phyloP scores from a whole-genome alignment of 179 eudicot species.

The Amaranthus tricolor region DNA sequence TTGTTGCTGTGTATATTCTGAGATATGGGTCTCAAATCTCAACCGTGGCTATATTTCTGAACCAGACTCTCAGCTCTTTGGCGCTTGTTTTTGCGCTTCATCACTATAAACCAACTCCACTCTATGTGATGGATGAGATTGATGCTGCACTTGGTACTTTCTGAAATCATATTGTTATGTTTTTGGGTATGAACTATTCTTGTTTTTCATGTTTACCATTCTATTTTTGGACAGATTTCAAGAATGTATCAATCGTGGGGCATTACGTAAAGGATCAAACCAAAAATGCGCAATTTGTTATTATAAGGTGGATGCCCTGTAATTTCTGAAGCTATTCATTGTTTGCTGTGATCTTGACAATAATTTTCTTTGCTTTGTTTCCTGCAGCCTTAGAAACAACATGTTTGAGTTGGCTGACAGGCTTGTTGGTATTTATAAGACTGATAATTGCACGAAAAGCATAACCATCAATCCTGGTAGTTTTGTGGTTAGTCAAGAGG shows the following conservation, averaged over 20 bases:
- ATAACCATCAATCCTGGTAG: conserved; percentile 89
- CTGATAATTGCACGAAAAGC: conserved; percentile 95
- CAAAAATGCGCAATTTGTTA: conserved; percentile 94
- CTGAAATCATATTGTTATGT: background rate
- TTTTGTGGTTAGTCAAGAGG: conserved; percentile 66
- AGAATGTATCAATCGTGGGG: conserved; percentile 97
- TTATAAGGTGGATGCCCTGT: conserved; percentile 65
- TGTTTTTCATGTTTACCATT: background rate
- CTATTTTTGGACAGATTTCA: conserved; percentile 58
- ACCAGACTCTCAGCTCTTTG: conserved; percentile 93
- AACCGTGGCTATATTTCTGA: conserved; percentile 14
- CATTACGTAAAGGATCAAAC: conserved; percentile 97
- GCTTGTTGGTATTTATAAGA: conserved; percentile 96
- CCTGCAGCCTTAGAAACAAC: conserved; percentile 93
- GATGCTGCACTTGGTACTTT: conserved; percentile 94
- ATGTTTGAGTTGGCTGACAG: conserved; percentile 99
- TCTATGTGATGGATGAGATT: conserved; percentile 97
- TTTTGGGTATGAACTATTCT: background rate
- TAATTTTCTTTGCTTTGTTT: background rate
- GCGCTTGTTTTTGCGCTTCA: conserved; percentile 98
- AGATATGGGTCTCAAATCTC: background rate
- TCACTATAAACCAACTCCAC: conserved; percentile 97
- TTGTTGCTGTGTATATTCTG: background rate
- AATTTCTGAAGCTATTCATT: background rate
- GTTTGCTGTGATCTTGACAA: background rate